Base-by-base conservation (phyloP, 345 rosid genomes). In the Euclidium syriacum region DNA sequence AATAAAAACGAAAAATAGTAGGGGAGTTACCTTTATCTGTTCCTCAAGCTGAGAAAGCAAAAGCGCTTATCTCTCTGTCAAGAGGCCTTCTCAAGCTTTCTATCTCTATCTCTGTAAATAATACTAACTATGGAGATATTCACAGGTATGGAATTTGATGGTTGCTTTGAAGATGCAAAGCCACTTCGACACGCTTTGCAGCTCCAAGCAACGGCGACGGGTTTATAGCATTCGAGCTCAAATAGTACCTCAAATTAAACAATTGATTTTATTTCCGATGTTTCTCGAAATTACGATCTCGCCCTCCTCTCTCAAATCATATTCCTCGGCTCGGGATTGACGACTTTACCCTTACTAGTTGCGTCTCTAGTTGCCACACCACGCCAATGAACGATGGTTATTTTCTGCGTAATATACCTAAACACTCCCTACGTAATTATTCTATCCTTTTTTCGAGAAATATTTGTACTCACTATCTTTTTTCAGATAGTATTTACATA, bases 171-270 rank as follows among this genome's bases (percentile, higher is more conserved):
- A 62, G 58, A 47, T 41, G 70, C 44, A 32, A 55, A 47, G 58
- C 40, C 29, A 17, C 54, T 71, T 62, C 8, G 18, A 61, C 41
- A 62, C 64, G 64, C 2, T 54, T 70, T 16, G 27, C 9, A 46
- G 57, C 14, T 53, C 3, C 1, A 70, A 34, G 64, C 74, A 70
- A 70, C 68, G 64, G 63, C 74, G 74, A 70, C 63, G 63, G 23
- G 68, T 62, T 70, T 62, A 70, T 70, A 70, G 68, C 35, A 52
- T 44, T 43, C 1, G 48, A 53, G 68, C 62, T 44, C 35, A 23
- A 29, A 35, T 7, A 26, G 20, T 61, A 4, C 19, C 24, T 19
- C 5, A 16, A 14, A 60, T 50, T 59, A 24, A 58, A 68, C 38
- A 25, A 61, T 35, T 62, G 27, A 3, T 10, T 48, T 46, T 16